phyloP scores from a whole-genome alignment of 495 filamentous ascomycete genomes.

The Staphylotrichum longicolle region DNA sequence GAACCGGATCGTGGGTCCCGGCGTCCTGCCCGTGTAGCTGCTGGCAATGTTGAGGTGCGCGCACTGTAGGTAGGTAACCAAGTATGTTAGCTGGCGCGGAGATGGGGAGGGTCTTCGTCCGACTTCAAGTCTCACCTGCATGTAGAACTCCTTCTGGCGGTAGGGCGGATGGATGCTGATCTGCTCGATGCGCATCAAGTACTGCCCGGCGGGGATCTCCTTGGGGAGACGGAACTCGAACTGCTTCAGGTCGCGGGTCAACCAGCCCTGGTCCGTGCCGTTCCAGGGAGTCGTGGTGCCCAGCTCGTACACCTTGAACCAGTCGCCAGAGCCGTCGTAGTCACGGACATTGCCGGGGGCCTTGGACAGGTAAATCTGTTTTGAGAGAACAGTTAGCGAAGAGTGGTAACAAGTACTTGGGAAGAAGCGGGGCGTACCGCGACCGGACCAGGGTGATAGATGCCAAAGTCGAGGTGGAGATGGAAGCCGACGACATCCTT shows the following conservation, averaged over 20 bases:
- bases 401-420: neutral
- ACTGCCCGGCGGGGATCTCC: constrained; percentile 42
- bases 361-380: constrained; percentile 42
- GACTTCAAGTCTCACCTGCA: constrained; percentile 23
- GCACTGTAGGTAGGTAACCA: constrained; percentile 27
- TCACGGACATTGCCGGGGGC: constrained; percentile 41
- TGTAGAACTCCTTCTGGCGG: constrained; percentile 51
- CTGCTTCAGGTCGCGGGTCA: constrained; percentile 20
- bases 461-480: constrained; percentile 29
- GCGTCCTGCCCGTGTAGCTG: constrained; percentile 21
- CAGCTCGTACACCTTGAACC: constrained; percentile 49
- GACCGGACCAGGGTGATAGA: constrained; percentile 25
- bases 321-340: constrained; percentile 48
- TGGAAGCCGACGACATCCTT: constrained; percentile 22
- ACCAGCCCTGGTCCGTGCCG: constrained; percentile 27
- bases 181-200: constrained; percentile 54
- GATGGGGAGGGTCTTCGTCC: neutral
- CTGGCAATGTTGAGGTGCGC: constrained; percentile 46
- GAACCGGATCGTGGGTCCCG: constrained; percentile 19
- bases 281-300: constrained; percentile 21
- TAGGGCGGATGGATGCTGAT: constrained; percentile 48
- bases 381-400: neutral
- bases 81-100: too few species aligned
- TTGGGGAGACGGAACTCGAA: constrained; percentile 22
- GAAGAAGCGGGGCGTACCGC: constrained; percentile 1